Percentiles rank a stretch among this genome's conserved stretches.
phyloP scores from a whole-genome alignment of 2,329 filamentous ascomycete genomes.

The Trichophyton schoenleinii region DNA sequence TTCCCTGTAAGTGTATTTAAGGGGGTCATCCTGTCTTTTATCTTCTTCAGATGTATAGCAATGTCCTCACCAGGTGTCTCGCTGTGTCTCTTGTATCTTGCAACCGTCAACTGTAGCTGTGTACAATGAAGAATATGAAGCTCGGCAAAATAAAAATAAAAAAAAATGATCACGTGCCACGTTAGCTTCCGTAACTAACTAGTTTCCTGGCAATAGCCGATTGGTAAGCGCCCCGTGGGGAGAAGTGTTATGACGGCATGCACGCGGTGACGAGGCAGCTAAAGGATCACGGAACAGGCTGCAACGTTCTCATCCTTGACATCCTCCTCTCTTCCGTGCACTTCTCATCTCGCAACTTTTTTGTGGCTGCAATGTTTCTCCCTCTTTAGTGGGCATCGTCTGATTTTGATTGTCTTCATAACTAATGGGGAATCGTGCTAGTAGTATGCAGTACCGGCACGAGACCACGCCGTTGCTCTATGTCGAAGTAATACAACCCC shows the following conservation, averaged over 20 bases:
- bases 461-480: constrained; percentile 34
- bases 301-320: background rate
- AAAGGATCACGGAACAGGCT: background rate
- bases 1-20: background rate
- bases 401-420: background rate
- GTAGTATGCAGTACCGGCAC: constrained; percentile 21
- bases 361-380: background rate
- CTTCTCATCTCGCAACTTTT: background rate
- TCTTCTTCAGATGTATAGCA: background rate
- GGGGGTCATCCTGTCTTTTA: too few relatives aligned
- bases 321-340: background rate
- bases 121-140: too few relatives aligned
- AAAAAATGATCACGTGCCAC: background rate
- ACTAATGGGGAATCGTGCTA: constrained; percentile 21
- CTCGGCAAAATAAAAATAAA: too few relatives aligned
- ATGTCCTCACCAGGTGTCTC: background rate
- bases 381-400: background rate
- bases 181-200: background rate
- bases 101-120: too few relatives aligned
- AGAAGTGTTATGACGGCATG: background rate
- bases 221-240: background rate
- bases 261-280: background rate
- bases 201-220: background rate
- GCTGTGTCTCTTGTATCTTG: background rate
- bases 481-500: constrained; percentile 28